phyloP scores from a whole-genome alignment of 768 basidiomycete genomes.

The Podaxis carcinomalis region DNA sequence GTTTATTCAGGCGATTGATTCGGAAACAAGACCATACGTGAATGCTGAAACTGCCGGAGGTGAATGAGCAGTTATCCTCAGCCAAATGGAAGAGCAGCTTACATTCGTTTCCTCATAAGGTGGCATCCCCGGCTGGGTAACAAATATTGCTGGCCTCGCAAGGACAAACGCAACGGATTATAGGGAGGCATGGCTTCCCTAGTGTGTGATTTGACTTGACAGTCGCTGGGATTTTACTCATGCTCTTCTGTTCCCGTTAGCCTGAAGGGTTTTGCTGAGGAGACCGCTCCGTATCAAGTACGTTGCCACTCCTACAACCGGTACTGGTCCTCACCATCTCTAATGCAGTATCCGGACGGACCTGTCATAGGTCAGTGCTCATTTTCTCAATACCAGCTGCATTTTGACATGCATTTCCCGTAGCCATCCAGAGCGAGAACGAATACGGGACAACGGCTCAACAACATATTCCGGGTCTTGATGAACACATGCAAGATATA shows the following conservation, averaged over 20 bases:
- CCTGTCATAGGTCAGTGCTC: slow-evolving; percentile 30
- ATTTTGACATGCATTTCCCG: not conserved
- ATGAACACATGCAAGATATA: slow-evolving; percentile 40
- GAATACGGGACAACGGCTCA: slow-evolving; percentile 32
- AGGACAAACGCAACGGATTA: slow-evolving; percentile 60
- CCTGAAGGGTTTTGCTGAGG: slow-evolving; percentile 24
- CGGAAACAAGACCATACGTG: slow-evolving; percentile 35
- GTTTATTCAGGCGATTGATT: not conserved
- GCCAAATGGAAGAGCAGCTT: not conserved
- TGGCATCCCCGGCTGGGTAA: slow-evolving; percentile 46
- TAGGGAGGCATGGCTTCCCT: slow-evolving; percentile 46
- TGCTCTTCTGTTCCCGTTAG: slow-evolving; percentile 10
- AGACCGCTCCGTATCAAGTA: slow-evolving; percentile 29
- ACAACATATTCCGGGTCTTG: slow-evolving; percentile 26
- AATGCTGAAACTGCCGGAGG: slow-evolving; percentile 69
- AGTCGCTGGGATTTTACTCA: not conserved
- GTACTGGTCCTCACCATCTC: slow-evolving; percentile 18
- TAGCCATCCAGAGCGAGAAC: slow-evolving; percentile 41
- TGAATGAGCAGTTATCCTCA: slow-evolving; percentile 14
- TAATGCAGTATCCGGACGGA: slow-evolving; percentile 38
- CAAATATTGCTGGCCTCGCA: slow-evolving; percentile 45
- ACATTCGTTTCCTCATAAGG: slow-evolving; percentile 14
- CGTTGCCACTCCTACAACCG: slow-evolving; percentile 23
- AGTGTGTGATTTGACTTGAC: slow-evolving; percentile 17
- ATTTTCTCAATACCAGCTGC: not conserved